Percentiles rank a stretch among this genome's conserved stretches.
Evolutionary conservation across 2,329 filamentous ascomycete genomes (phyloP).

Genomic region (Pyrenophora seminiperda): DNA sequence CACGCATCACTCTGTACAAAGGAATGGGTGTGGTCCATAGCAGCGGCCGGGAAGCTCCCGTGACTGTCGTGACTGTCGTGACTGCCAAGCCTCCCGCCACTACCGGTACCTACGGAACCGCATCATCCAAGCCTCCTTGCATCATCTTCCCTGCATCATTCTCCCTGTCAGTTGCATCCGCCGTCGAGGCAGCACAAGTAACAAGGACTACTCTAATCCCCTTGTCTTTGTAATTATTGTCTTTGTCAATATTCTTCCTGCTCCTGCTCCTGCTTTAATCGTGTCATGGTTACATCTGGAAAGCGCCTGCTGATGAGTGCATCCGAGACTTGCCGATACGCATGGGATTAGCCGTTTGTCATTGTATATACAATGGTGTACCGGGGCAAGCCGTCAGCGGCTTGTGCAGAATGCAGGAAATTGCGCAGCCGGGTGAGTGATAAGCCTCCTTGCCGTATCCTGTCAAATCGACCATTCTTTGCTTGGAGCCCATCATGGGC

Average conservation of each 20-base stretch:
- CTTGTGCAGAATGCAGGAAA: conserved; percentile 39
- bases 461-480: not conserved
- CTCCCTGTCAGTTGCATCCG: not conserved
- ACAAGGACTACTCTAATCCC: not conserved
- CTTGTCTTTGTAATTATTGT: too few relatives aligned
- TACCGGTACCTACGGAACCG: not conserved
- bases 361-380: conserved; percentile 27
- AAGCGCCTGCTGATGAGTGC: not conserved
- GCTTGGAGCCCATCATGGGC: not conserved
- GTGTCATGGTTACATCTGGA: not conserved
- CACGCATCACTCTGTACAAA: too few relatives aligned
- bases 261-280: not conserved
- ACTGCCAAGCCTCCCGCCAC: not conserved
- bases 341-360: not conserved
- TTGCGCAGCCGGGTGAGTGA: conserved; percentile 34
- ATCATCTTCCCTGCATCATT: not conserved
- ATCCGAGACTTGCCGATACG: not conserved
- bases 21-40: too few relatives aligned
- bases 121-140: conserved; percentile 4
- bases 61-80: too few relatives aligned
- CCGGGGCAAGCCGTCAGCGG: conserved; percentile 31
- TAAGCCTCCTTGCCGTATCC: not conserved
- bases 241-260: not conserved
- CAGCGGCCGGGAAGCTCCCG: too few relatives aligned
- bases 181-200: not conserved